Evolutionary conservation across 176 grass and related monocot species (phyloP), one percentile per base, ranked within the genome.

Genomic region (Pontederia crassipes): DNA sequence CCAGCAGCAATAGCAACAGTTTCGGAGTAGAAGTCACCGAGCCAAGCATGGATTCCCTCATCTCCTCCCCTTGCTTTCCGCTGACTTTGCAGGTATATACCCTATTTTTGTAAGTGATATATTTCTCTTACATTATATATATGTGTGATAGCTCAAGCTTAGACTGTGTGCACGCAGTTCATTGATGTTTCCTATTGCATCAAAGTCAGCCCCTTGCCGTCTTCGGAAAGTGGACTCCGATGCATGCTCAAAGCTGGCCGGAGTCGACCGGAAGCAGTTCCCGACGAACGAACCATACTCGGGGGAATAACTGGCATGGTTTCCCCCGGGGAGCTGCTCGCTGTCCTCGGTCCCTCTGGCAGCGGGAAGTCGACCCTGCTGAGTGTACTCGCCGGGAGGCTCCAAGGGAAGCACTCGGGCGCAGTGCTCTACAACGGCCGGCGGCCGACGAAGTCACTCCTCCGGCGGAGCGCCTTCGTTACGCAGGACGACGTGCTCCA

Each of bases 311-410:
- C 74, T 2, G 93, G 87, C 13, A 75, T 67, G 59, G 93, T 79
- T 4, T 67, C 67, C 2, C 84, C 93, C 1, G 93, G 93, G 0
- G 93, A 97, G 78, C 14, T 97, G 1, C 71, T 97, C 0, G 87
- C 93, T 0, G 77, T 97, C 0, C 82, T 97, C 12, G 93, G 93
- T 10, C 93, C 93, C 1, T 97, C 93, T 0, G 93, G 93, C 8
- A 97, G 93, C 70, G 93, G 93, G 40, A 97, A 97, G 56, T 97
- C 93, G 4, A 97, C 93, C 17, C 81, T 97, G 0, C 81, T 97
- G 0, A 87, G 86, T n/a, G 82, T 88, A 78, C 75, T 97, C 6
- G 93, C 79, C 0, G 87, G 93, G 2, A 84, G 93, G 2, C 69
- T 86, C 4, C 1, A 76, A 0, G 74, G 72, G 0, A 68, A 71